Evolutionary conservation across 1,139 yeast genomes (phyloP), one percentile per base, ranked within the genome.

Genomic region (Magnusiomyces fungicola): DNA sequence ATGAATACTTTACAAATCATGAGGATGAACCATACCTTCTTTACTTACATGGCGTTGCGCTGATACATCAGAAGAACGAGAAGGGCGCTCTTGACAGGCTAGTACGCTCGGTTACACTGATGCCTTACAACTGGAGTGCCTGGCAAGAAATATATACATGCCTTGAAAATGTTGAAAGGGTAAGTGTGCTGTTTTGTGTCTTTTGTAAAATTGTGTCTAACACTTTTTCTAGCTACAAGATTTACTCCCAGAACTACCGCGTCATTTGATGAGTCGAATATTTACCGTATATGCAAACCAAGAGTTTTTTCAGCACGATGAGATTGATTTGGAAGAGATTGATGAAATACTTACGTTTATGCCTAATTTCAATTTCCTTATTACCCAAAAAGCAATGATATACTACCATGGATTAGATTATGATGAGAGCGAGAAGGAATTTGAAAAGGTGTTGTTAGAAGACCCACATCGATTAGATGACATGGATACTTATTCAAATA

Each of bases 401-500:
- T 79, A 85, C 33, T 89, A 88, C 63, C 94, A 90, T 62, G 79
- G 81, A 14, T 72, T 87, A 55, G 95, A 89, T 56, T 89, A 90
- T 64, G 76, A 73, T 39, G 83, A 80, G 51, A 90, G 97, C 0
- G 97, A 89, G 58, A 64, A 71, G 42, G 71, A 85, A 1, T 92
- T 92, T 66, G 97, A 90, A 61, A 76, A 78, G 48, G 77, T 94
- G 1, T 69, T 90, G 30, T 66, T 73, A 4, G 69, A 70, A n/a
- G 97, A 92, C 63, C 98, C 98, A 0, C 76, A 86, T 57, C 72
- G 97, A 46, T 70, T 94, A 32, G 97, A 92, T 60, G 96, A 89
- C 60, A 71, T 92, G 69, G 98, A 92, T 63, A 79, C 87, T 0
- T 94, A 85, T 65, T 90, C 97, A 16, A 92, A 94, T 66, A 87